Conservation (phyloP, 345 rosid species). For the Eucalyptus cloeziana region DNA sequence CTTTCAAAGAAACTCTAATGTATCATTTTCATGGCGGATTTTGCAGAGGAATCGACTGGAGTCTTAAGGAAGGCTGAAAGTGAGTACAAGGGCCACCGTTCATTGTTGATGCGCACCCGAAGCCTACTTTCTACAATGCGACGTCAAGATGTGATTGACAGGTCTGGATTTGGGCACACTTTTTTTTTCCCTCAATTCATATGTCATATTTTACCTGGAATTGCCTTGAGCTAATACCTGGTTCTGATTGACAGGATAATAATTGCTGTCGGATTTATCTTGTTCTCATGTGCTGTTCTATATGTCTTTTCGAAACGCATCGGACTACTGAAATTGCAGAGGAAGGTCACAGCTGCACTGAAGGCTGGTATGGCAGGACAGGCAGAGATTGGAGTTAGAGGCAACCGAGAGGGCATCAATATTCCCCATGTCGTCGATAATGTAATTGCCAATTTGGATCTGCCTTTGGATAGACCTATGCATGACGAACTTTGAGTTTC, state of each 20-base stretch:
- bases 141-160: constrained; percentile 83
- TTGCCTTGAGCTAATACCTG: not conserved
- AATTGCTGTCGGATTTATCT: constrained; percentile 44
- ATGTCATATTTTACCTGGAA: not conserved
- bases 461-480: constrained; percentile 32
- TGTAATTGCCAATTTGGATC: constrained; percentile 22
- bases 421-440: constrained; percentile 19
- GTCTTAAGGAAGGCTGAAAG: constrained; percentile 75
- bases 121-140: constrained; percentile 86
- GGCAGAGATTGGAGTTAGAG: constrained; percentile 18
- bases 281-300: constrained; percentile 73
- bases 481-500: constrained; percentile 63
- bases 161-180: constrained; percentile 9
- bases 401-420: constrained; percentile 23
- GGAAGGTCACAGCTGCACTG: constrained; percentile 66
- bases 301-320: constrained; percentile 84
- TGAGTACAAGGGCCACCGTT: constrained; percentile 91
- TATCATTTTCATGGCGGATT: not conserved
- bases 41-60: constrained; percentile 77
- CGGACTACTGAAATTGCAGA: constrained; percentile 62
- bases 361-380: constrained; percentile 56
- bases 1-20: not conserved
- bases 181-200: not conserved
- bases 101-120: constrained; percentile 70
- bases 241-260: constrained; percentile 36